Percentiles rank a stretch among this genome's conserved stretches.
These are phyloP conservation scores for Sanghuangporus weigelae DNA, from an alignment of 1,284 basidiomycete genomes.

Conservation along the genomic window DNA sequence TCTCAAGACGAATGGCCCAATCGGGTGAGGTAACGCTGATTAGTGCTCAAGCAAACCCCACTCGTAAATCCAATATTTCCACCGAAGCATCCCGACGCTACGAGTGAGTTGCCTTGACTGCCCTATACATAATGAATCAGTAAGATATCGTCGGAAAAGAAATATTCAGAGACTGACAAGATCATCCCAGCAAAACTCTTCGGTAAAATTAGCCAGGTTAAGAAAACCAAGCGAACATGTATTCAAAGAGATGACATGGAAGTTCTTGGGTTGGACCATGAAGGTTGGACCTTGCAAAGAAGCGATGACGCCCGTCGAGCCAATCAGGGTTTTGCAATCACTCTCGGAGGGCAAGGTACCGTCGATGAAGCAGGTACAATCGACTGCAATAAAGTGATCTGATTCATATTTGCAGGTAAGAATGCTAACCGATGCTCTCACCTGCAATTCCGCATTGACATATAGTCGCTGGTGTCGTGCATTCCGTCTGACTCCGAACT, in stretches of 20 bases:
- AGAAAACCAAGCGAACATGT: not conserved
- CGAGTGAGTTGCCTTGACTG: not conserved
- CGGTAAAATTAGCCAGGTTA: not conserved
- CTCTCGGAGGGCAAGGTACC: not conserved
- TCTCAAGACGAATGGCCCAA: not conserved
- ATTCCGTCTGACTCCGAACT: not conserved
- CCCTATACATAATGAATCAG: not conserved
- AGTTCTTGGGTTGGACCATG: not conserved
- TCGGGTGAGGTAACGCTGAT: not conserved
- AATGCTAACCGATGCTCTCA: not conserved
- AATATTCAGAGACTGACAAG: not conserved
- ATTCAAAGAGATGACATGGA: not conserved
- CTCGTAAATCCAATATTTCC: not conserved
- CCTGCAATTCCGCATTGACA: not conserved
- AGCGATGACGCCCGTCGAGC: not conserved
- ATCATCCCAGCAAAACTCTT: not conserved
- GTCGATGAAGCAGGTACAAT: not conserved
- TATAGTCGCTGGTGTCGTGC: not conserved
- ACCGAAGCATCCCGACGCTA: not conserved
- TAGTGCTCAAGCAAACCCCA: not conserved
- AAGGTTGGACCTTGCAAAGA: not conserved
- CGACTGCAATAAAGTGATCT: not conserved
- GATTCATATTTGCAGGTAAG: not conserved
- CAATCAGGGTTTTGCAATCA: not conserved
- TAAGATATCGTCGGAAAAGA: not conserved